A percentile compares a stretch with the other conserved stretches of the same genome.
Evolutionary conservation across 345 rosid species (phyloP).

Genomic region (Corchorus capsularis): DNA sequence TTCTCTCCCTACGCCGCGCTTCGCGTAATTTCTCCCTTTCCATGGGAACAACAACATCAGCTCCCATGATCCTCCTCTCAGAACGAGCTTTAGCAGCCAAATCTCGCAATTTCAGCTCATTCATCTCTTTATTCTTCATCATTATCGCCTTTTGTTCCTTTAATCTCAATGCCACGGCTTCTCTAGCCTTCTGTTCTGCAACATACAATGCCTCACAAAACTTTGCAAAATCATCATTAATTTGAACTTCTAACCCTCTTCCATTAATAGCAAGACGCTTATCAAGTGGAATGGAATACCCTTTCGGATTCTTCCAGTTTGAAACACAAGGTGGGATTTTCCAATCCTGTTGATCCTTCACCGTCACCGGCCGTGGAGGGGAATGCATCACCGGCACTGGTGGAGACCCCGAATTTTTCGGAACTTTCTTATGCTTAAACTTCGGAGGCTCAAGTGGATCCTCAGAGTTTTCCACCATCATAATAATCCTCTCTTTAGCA

Average conservation of each 20-base stretch:
- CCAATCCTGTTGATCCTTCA: constrained; percentile 98
- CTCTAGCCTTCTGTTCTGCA: constrained; percentile 97
- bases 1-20: constrained; percentile 86
- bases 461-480: constrained; percentile 95
- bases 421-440: constrained; percentile 97
- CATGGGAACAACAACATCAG: constrained; percentile 52
- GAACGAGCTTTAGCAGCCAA: constrained; percentile 94
- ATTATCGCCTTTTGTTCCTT: constrained; percentile 92
- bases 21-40: constrained; percentile 90
- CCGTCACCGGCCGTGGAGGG: constrained; percentile 92
- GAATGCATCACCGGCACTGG: constrained; percentile 99
- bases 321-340: constrained; percentile 98
- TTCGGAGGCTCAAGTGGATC: constrained; percentile 98
- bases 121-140: constrained; percentile 92
- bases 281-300: constrained; percentile 94
- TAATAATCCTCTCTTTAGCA: constrained; percentile 86
- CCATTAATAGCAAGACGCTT: constrained; percentile 99
- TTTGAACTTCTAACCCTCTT: constrained; percentile 89
- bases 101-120: constrained; percentile 87
- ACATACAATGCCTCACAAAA: constrained; percentile 86
- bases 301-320: constrained; percentile 94
- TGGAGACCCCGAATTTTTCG: constrained; percentile 93
- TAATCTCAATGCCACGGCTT: constrained; percentile 96
- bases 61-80: constrained; percentile 69
- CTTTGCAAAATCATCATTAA: constrained; percentile 89